phyloP scores from a whole-genome alignment of 305 asterid species.

The Fraxinus albicans region DNA sequence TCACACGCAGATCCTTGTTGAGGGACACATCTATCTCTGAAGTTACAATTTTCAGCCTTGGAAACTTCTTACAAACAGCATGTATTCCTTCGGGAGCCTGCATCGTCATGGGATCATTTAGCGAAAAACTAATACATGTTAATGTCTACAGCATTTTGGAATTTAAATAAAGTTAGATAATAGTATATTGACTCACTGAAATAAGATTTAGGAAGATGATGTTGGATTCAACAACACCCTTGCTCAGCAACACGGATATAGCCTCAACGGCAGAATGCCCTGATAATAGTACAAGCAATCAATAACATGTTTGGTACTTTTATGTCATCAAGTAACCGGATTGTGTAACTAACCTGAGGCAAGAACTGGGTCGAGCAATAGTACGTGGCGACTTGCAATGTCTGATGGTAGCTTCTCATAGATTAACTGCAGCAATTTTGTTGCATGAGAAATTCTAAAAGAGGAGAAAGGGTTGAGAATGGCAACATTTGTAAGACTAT shows the following conservation, averaged over 20 bases:
- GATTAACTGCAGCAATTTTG: constrained; percentile 56
- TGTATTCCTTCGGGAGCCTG: constrained; percentile 97
- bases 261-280: constrained; percentile 94
- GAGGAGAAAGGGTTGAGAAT: not conserved
- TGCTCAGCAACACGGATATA: constrained; percentile 67
- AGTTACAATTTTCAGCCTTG: constrained; percentile 79
- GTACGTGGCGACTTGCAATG: constrained; percentile 86
- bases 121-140: not conserved
- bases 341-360: constrained; percentile 61
- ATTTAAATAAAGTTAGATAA: not conserved
- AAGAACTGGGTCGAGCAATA: constrained; percentile 89
- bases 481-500: not conserved
- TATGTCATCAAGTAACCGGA: not conserved
- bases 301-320: not conserved
- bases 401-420: constrained; percentile 89
- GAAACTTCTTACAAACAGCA: constrained; percentile 60
- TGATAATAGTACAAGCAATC: constrained; percentile 17
- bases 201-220: constrained; percentile 90
- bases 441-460: constrained; percentile 14
- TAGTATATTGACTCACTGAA: constrained; percentile 46
- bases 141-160: not conserved
- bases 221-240: constrained; percentile 85
- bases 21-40: constrained; percentile 77
- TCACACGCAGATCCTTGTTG: constrained; percentile 59
- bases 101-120: constrained; percentile 12